Percentiles rank a stretch among this genome's conserved stretches.
Conservation (phyloP, 495 filamentous ascomycete genomes). For the Beverwykella pulmonaria region DNA sequence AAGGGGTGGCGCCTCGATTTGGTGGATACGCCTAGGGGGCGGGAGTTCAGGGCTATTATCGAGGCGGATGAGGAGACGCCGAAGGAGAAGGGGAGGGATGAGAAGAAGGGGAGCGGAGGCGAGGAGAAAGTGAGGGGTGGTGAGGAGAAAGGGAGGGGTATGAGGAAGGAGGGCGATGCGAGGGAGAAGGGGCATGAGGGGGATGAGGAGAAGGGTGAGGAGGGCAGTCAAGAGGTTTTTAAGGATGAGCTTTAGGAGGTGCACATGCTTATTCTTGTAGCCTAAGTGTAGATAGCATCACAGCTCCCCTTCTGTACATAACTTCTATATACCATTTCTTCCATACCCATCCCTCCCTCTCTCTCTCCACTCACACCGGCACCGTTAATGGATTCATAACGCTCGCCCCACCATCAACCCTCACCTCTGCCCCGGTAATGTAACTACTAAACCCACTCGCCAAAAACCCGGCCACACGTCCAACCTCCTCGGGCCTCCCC, state of each 20-base stretch:
- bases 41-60: constrained; percentile 55
- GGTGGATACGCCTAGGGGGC: constrained; percentile 56
- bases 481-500: constrained; percentile 59
- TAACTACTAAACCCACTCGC: constrained; percentile 61
- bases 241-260: constrained; percentile 57
- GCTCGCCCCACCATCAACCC: constrained; percentile 59
- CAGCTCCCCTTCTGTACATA: not conserved
- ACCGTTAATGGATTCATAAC: constrained; percentile 46
- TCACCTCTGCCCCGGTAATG: constrained; percentile 57
- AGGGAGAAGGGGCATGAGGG: constrained; percentile 2
- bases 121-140: constrained; percentile 14
- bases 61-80: constrained; percentile 52
- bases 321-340: not conserved
- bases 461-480: constrained; percentile 59
- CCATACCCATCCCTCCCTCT: not conserved
- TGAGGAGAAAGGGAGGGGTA: constrained; percentile 20
- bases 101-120: constrained; percentile 41
- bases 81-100: constrained; percentile 53
- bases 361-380: constrained; percentile 32
- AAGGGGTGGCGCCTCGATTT: constrained; percentile 63
- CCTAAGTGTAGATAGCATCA: not conserved
- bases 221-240: constrained; percentile 57
- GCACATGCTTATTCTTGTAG: not conserved
- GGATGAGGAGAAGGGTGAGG: constrained; percentile 37
- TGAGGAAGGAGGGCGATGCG: constrained; percentile 18